Percentiles rank a stretch among this genome's conserved stretches.
phyloP scores from a whole-genome alignment of 768 basidiomycete genomes.

The Krasilnikovozyma curviuscula region DNA sequence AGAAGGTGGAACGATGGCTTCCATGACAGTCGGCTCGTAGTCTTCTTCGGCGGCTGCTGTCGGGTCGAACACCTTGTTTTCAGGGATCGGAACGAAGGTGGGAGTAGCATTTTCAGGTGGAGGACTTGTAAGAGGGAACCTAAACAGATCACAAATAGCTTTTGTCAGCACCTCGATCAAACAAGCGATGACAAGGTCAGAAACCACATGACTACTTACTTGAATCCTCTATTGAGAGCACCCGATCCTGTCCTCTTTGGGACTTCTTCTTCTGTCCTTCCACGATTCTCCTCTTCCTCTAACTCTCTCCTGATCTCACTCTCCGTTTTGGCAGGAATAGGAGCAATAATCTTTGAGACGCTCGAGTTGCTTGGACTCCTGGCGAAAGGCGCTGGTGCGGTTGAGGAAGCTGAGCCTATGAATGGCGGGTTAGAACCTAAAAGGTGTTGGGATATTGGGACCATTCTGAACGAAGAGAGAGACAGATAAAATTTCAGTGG shows the following conservation, averaged over 20 bases:
- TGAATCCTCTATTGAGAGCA: slow-evolving; percentile 9
- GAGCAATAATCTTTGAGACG: not conserved
- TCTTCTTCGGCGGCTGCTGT: no score
- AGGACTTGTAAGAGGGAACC: no score
- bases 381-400: not conserved
- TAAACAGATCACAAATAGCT: no score
- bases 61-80: no score
- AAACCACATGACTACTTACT: no score
- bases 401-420: not conserved
- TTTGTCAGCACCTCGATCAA: no score
- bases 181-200: no score
- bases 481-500: not conserved
- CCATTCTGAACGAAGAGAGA: not conserved
- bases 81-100: no score
- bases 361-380: not conserved
- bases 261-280: not conserved
- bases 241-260: slow-evolving; percentile 1
- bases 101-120: no score
- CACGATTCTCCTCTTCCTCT: not conserved
- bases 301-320: not conserved
- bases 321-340: not conserved
- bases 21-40: no score
- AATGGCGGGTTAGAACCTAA: slow-evolving; percentile 10
- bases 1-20: no score
- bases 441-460: slow-evolving; percentile 10